These are phyloP conservation scores for Limnanthes douglasii DNA, from an alignment of 345 rosid species.

Conservation along the genomic window DNA sequence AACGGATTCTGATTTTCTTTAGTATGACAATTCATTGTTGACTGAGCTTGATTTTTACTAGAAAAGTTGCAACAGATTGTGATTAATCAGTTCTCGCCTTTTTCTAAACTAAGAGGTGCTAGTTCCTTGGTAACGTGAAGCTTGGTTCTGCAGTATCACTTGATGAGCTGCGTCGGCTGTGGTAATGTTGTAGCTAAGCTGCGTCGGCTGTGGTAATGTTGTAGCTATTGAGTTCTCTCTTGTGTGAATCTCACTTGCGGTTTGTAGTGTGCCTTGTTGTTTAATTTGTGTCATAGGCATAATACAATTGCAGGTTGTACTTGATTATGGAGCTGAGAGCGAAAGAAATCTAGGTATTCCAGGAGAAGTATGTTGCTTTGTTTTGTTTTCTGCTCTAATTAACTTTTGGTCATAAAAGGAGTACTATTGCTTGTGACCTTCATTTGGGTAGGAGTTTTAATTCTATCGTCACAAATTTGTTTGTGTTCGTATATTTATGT, in stretches of 20 bases:
- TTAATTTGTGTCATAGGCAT: constrained; percentile 2
- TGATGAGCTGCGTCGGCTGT: constrained; percentile 44
- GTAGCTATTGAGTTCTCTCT: neutral
- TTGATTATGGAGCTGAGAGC: constrained; percentile 71
- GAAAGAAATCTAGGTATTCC: constrained; percentile 47
- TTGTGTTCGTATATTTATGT: no score
- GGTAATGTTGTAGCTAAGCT: no score
- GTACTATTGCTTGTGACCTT: no score
- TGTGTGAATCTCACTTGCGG: neutral
- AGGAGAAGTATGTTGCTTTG: constrained; percentile 55
- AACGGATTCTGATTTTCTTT: no score
- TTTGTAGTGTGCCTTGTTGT: neutral
- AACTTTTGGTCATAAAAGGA: no score
- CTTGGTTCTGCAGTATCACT: constrained; percentile 44
- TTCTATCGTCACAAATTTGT: no score
- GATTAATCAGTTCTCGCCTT: constrained; percentile 55
- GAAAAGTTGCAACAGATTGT: constrained; percentile 56
- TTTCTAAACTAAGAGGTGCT: constrained; percentile 29
- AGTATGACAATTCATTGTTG: constrained; percentile 13
- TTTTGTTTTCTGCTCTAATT: no score
- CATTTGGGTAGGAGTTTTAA: no score
- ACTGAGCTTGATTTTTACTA: constrained; percentile 31
- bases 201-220: constrained; percentile 32
- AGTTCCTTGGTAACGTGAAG: constrained; percentile 42
- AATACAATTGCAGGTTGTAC: constrained; percentile 79